Evolutionary conservation across 2,329 filamentous ascomycete genomes (phyloP), one percentile per base, ranked within the genome.

Genomic region (Nemania sp.): DNA sequence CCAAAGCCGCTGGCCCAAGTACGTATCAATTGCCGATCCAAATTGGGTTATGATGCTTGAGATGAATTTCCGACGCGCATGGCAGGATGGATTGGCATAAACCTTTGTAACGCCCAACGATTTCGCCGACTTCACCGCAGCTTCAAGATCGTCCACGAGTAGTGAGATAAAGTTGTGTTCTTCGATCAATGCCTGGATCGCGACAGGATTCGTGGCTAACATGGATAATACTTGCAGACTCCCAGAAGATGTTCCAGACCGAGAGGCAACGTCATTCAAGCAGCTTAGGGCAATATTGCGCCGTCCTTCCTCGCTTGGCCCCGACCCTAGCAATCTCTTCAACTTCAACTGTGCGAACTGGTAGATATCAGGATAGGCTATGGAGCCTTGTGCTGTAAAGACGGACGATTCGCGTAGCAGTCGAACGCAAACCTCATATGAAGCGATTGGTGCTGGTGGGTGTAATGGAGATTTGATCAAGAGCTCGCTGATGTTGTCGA

Each of bases 371-470:
- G 83, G 80, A 67, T 85, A 80, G 9, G 85, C 82, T 52, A 87
- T 81, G 9, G 83, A 80, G 4, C 80, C 80, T 13, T 83, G 80
- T 9, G 80, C 74, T 18, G 77, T 78, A 32, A 80, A 80, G 12
- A 85, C 80, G 0, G 87, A 88, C 2, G 90, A 87, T 68, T 93
- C 88, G 62, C 90, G 86, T 43, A 95, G 81, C 17, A 96, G 75
- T 21, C 89, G 84, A 52, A 94, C 74, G 62, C 81, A 84, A 13
- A 85, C 75, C n/a, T 77, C 75, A 62, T 80, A 84, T 1, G 82
- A 80, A 3, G 80, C 59, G 18, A 61, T 56, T 25, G 68, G 67
- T 20, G 65, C 48, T 37, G 52, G 25, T 15, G 59, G 39, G 2
- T 50, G 15, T 11, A 56, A 12, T 6, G 46, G 40, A 51, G 75